phyloP scores from a whole-genome alignment of 208 protist species.

The Herpetomonas tarakana region DNA sequence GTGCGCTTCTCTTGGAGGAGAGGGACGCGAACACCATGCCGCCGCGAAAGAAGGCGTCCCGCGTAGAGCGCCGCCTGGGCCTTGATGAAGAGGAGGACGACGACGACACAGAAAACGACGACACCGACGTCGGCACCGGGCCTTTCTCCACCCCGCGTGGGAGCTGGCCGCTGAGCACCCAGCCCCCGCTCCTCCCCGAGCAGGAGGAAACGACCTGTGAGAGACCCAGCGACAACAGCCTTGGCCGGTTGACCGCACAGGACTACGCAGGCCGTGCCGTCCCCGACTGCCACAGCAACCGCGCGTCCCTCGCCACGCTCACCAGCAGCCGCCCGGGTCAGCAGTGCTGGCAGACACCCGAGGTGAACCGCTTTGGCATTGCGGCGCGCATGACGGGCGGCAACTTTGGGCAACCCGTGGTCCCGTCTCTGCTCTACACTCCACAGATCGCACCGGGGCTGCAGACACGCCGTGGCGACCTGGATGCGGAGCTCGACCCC shows the following conservation, averaged over 20 bases:
- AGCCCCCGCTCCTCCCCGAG: not conserved
- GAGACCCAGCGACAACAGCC: not conserved
- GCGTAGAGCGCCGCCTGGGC: constrained; percentile 1
- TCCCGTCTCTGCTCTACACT: constrained; percentile 41
- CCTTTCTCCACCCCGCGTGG: not conserved
- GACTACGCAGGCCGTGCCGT: not conserved
- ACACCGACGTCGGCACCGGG: not conserved
- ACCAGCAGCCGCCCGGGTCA: not conserved
- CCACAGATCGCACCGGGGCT: constrained; percentile 48
- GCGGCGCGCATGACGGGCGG: constrained; percentile 6
- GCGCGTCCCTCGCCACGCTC: not conserved
- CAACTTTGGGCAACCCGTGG: not conserved
- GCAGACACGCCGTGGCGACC: constrained; percentile 31
- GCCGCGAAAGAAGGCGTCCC: not conserved
- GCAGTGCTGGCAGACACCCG: constrained; percentile 26
- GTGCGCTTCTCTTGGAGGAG: not conserved
- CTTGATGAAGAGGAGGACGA: not conserved
- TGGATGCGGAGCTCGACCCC: constrained; percentile 58
- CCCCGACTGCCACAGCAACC: not conserved
- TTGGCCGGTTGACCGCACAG: not conserved
- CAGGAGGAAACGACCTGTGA: not conserved
- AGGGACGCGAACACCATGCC: constrained; percentile 2
- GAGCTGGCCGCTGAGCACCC: constrained; percentile 1
- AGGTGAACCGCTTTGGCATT: constrained; percentile 20
- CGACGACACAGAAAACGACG: not conserved